Base-by-base conservation (phyloP, 495 filamentous ascomycete species). In the Cercophora sp. region DNA sequence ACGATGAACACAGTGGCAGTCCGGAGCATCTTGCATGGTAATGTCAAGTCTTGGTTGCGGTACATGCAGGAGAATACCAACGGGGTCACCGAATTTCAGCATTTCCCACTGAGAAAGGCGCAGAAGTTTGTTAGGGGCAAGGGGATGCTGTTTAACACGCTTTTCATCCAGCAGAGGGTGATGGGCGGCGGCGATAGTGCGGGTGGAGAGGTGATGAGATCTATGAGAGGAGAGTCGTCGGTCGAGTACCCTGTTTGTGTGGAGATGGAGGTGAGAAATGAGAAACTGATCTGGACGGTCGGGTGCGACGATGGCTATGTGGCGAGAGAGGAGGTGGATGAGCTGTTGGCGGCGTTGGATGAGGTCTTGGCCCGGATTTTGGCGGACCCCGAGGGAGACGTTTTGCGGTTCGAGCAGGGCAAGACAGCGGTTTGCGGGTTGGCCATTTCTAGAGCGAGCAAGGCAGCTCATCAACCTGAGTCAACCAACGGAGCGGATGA, bases 191-290 rank as follows among this genome's bases (percentile, higher is more conserved):
- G n/a, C n/a, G n/a, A n/a, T n/a, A n/a, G n/a, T 4, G 15, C 32
- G 3, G 23, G 10, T 2, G 34, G 26, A 0, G 9, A 37, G n/a
- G 13, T 60, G 5, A 79, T 84, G 56, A 70, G 67, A 37, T 85
- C 85, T 16, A 65, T 84, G 5, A 72, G 78, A 24, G 80, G 84
- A 9, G 62, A 60, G 9, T 81, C 87, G 0, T 74, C 79, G 42
- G 80, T 88, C 16, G 88, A 91, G 51, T 92, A 89, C 59, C 86
- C 86, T 0, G 65, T 91, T n/a, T 89, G 86, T 54, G 77, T 86
- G 2, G 89, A 94, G 66, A 81, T 91, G 73, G 89, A 92, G 55
- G 65, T 78, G 16, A 63, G 72, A 3, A 79, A 66, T 10, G 63
- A 74, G 20, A 57, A 65, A 1, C 53, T 92, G 0, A 49, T 84